Evolutionary conservation across 805 yeast species (phyloP).

Genomic region (Candida dendrica): DNA sequence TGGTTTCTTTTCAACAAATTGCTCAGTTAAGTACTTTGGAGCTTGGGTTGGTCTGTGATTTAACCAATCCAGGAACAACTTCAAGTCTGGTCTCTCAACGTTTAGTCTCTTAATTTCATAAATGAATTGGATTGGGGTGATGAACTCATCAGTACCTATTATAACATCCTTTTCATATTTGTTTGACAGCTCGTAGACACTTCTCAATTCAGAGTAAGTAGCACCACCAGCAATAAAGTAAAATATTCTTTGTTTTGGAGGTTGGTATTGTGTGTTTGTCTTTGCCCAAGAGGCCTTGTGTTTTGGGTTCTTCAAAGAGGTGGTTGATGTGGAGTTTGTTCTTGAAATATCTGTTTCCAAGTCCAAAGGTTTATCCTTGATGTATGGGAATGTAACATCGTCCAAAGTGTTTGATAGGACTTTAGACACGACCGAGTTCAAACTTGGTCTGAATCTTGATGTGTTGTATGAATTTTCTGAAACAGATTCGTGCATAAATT

Average conservation of each 20-base stretch:
- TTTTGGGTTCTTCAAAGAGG: slow-evolving; percentile 60
- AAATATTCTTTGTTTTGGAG: slow-evolving; percentile 60
- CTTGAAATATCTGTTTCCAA: slow-evolving; percentile 26
- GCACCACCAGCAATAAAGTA: slow-evolving; percentile 87
- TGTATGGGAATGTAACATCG: slow-evolving; percentile 61
- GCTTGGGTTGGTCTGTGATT: slow-evolving; percentile 27
- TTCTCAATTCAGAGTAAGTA: slow-evolving; percentile 73
- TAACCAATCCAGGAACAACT: slow-evolving; percentile 30
- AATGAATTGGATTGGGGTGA: slow-evolving; percentile 43
- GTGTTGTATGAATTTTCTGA: slow-evolving; percentile 43
- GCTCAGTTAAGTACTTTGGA: slow-evolving; percentile 37
- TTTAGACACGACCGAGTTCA: slow-evolving; percentile 49
- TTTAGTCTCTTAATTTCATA: slow-evolving; percentile 30
- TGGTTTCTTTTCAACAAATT: slow-evolving; percentile 10
- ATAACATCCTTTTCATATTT: slow-evolving; percentile 64
- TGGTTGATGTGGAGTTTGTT: slow-evolving; percentile 26
- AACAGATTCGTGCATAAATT: slow-evolving; percentile 46
- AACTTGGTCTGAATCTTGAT: slow-evolving; percentile 67
- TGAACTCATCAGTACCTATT: slow-evolving; percentile 72
- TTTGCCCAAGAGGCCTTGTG: slow-evolving; percentile 77
- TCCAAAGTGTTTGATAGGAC: slow-evolving; percentile 46
- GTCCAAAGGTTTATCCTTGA: slow-evolving; percentile 64
- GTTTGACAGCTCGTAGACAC: slow-evolving; percentile 62
- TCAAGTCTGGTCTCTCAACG: slow-evolving; percentile 32
- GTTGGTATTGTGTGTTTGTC: slow-evolving; percentile 25